Evolutionary conservation across 2,329 filamentous ascomycete species (phyloP).

Genomic region (Calonectria leucothoes): DNA sequence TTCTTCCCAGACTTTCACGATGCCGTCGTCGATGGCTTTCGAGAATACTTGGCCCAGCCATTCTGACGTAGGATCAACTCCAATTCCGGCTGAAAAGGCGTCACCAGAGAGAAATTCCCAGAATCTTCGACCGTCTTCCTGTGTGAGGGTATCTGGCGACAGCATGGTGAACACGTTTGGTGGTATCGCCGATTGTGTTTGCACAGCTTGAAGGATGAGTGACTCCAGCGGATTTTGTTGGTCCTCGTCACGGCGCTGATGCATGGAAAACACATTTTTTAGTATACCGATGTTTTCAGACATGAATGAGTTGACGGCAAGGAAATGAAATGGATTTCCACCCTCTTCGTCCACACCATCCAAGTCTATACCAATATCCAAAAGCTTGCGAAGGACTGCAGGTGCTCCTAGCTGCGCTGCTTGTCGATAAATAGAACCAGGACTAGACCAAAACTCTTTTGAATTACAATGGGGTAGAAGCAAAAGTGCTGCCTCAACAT

Average conservation of each 20-base stretch:
- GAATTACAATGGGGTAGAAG: neutral
- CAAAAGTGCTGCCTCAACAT: neutral
- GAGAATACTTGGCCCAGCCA: too few species aligned
- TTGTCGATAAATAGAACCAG: neutral
- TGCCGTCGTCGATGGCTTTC: too few species aligned
- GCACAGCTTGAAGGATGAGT: neutral
- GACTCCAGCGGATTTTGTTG: neutral
- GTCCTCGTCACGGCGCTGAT: neutral
- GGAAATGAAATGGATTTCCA: neutral
- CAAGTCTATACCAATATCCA: neutral
- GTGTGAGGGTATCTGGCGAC: neutral
- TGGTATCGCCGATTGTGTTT: accelerated
- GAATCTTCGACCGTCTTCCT: too few species aligned
- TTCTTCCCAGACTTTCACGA: too few species aligned
- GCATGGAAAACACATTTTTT: neutral
- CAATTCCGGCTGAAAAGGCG: too few species aligned
- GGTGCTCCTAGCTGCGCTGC: neutral
- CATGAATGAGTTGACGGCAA: neutral
- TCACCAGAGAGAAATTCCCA: neutral
- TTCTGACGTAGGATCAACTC: too few species aligned
- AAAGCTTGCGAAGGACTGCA: neutral
- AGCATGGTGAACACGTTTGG: neutral
- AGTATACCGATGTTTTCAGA: neutral
- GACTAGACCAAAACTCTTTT: neutral
- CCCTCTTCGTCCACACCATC: neutral